These are phyloP conservation scores for Wallemia mellicola DNA, from an alignment of 1,284 basidiomycete genomes.

Conservation along the genomic window DNA sequence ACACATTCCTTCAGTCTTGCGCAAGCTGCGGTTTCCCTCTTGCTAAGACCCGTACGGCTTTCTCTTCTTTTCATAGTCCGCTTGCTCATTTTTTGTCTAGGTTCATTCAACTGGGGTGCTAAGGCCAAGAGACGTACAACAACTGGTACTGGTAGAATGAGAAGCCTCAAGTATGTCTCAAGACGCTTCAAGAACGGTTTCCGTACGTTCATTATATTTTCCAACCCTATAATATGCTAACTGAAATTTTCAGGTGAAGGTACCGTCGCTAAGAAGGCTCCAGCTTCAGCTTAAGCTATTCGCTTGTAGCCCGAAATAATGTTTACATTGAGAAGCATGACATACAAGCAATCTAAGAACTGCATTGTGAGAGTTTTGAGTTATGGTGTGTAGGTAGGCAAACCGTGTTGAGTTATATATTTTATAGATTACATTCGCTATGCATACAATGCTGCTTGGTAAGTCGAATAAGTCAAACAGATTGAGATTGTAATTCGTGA, in stretches of 20 bases:
- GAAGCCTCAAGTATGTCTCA: slow-evolving; percentile 66
- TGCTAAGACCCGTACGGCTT: slow-evolving; percentile 50
- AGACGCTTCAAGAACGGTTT: slow-evolving; percentile 96
- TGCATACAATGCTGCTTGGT: too few relatives aligned
- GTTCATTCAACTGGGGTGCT: not conserved
- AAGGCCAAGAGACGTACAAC: not conserved
- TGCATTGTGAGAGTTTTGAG: too few relatives aligned
- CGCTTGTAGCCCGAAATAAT: not conserved
- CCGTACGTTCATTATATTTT: slow-evolving; percentile 8
- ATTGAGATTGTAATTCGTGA: too few relatives aligned
- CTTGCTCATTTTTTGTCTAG: not conserved
- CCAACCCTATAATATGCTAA: slow-evolving; percentile 4
- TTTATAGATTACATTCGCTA: too few relatives aligned
- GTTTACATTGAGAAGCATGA: too few relatives aligned
- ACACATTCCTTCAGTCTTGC: slow-evolving; percentile 31
- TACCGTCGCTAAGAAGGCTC: slow-evolving; percentile 10
- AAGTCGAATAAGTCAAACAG: too few relatives aligned
- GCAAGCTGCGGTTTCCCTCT: slow-evolving; percentile 86
- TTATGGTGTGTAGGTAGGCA: too few relatives aligned
- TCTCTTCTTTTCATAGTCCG: not conserved
- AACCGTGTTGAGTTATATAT: too few relatives aligned
- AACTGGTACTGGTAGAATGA: slow-evolving; percentile 83
- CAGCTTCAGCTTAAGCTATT: slow-evolving; percentile 1
- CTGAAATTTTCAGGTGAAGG: slow-evolving; percentile 3
- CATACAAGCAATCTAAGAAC: too few relatives aligned